Base-by-base conservation (phyloP, 345 rosid genomes). In the Excoecaria agallocha region DNA sequence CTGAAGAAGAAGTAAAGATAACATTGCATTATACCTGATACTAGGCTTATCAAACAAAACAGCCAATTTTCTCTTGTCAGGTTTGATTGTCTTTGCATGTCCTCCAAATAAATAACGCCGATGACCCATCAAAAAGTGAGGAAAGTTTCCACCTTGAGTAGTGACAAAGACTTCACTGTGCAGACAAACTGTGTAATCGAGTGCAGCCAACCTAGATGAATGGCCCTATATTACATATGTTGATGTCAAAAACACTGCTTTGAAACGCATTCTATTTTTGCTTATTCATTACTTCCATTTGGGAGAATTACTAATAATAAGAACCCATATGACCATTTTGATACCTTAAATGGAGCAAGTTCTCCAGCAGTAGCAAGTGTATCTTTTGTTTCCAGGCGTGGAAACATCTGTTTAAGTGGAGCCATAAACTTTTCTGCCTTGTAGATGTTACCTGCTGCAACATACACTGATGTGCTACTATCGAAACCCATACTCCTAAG, bases 101-200 rank as follows among this genome's bases (percentile, higher is more conserved):
- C 98, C 98, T 82, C 92, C 90, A 82, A 84, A 87, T 71, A 91
- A 85, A 82, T 91, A 92, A 3, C 94, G 97, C 69, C 98, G 85
- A 68, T 92, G 98, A 75, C 98, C 98, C 82, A 87, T 91, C 81
- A 94, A 87, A 87, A 94, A 94, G 83, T 92, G 98, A 13, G 99
- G 99, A 75, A 91, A 95, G 70, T 95, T 95, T 73, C 99, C 99
- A 70, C 99, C 99, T 89, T 93, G 99, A 24, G 99, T 93, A 10
- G 98, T 91, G 82, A 91, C 94, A 83, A 94, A 93, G 68, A 89
- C 99, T 84, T 93, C 96, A 60, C 98, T 95, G 79, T 89, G 91
- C 82, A 95, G 90, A 83, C 99, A 92, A 80, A 95, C 89, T 10
- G 94, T 89, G 74, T 93, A 93, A 69, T 94, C 98, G 45, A 94